Evolutionary conservation across 164 flowering plant genomes (phyloP).

Genomic region (Vitis labrusca): DNA sequence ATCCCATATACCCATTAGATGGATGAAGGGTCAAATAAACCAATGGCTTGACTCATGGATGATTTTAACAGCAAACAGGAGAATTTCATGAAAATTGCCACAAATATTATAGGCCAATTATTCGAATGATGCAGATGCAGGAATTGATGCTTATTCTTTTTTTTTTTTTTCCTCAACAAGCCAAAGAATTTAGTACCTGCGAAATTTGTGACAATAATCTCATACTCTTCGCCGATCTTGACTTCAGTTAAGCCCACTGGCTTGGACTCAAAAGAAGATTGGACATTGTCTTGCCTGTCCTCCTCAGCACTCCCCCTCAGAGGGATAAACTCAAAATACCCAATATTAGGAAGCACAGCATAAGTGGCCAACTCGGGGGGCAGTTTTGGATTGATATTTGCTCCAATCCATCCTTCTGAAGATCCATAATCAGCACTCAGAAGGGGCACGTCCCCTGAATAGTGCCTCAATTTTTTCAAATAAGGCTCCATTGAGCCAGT

Average conservation of each 20-base stretch:
- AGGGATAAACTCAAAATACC: slow-evolving; percentile 91
- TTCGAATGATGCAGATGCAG: neutral
- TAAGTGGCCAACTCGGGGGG: slow-evolving; percentile 77
- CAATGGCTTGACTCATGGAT: neutral
- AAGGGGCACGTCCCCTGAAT: slow-evolving; percentile 77
- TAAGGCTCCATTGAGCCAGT: slow-evolving; percentile 98
- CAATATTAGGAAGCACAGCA: slow-evolving; percentile 85
- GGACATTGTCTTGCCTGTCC: slow-evolving; percentile 11
- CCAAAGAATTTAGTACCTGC: slow-evolving; percentile 56
- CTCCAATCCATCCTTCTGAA: slow-evolving; percentile 98
- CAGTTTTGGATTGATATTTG: slow-evolving; percentile 70
- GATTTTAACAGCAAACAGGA: neutral
- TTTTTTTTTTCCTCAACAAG: too few relatives aligned
- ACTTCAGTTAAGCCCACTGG: slow-evolving; percentile 84
- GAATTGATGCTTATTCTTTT: too few relatives aligned
- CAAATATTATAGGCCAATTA: too few relatives aligned
- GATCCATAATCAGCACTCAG: slow-evolving; percentile 86
- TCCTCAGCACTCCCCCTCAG: slow-evolving; percentile 24
- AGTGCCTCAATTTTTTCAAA: slow-evolving; percentile 80
- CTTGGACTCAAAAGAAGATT: slow-evolving; percentile 31
- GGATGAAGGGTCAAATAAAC: neutral
- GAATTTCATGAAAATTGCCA: neutral
- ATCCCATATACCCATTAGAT: neutral
- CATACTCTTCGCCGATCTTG: slow-evolving; percentile 84
- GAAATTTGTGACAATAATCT: slow-evolving; percentile 68